These are phyloP conservation scores for Emiliania huxleyi DNA, from an alignment of 78 protist genomes.

Conservation along the genomic window DNA sequence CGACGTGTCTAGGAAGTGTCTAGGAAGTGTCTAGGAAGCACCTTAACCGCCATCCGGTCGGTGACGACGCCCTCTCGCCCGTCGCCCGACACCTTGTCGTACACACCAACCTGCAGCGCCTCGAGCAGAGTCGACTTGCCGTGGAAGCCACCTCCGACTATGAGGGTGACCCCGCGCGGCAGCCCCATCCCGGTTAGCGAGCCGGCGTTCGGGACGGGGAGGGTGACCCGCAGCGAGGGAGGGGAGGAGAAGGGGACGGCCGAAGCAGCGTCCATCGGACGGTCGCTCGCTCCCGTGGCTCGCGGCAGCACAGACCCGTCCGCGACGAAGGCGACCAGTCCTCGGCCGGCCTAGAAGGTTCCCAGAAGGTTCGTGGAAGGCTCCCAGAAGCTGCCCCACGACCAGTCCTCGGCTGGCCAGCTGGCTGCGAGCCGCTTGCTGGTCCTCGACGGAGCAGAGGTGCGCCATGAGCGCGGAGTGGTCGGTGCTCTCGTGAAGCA, in stretches of 20 bases:
- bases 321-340: conserved; percentile 60
- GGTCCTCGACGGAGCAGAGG: conserved; percentile 47
- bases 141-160: conserved; percentile 74
- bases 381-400: too few species aligned
- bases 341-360: too few species aligned
- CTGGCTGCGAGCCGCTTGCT: conserved; percentile 21
- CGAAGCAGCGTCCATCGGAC: neutral
- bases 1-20: too few species aligned
- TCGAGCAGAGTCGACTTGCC: conserved; percentile 72
- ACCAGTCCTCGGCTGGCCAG: conserved; percentile 25
- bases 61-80: conserved; percentile 63
- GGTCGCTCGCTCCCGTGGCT: conserved; percentile 42
- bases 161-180: conserved; percentile 52
- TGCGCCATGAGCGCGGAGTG: conserved; percentile 3
- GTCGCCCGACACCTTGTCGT: conserved; percentile 67
- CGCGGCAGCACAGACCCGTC: conserved; percentile 69
- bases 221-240: neutral
- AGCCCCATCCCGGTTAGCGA: conserved; percentile 63
- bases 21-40: too few species aligned
- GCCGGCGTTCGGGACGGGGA: conserved; percentile 32
- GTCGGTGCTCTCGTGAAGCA: neutral
- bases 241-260: conserved; percentile 46
- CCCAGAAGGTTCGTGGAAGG: too few species aligned
- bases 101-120: conserved; percentile 63
- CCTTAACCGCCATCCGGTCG: neutral